Conservation (phyloP, 2,329 filamentous ascomycete genomes). For the Venturia effusa region DNA sequence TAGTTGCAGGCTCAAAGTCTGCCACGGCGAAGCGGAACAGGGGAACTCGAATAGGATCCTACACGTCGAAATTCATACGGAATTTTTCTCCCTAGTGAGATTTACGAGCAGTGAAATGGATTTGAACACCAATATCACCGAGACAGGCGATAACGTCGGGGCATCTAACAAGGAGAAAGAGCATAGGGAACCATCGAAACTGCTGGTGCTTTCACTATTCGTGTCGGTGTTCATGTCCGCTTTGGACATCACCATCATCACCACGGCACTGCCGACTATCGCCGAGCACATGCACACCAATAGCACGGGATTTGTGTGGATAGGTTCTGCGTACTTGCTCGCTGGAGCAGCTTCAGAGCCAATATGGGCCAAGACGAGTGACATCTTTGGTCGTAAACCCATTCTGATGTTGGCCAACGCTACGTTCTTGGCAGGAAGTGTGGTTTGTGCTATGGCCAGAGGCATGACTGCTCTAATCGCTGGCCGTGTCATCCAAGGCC, state of each 20-base stretch:
- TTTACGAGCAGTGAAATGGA: neutral
- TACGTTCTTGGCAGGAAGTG: constrained; percentile 50
- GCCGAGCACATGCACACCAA: constrained; percentile 8
- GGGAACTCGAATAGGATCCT: neutral
- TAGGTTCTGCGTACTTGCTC: constrained; percentile 25
- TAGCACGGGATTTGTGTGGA: constrained; percentile 11
- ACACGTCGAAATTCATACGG: neutral
- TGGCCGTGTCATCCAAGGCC: constrained; percentile 51
- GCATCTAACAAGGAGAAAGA: neutral
- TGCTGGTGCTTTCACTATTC: constrained; percentile 4
- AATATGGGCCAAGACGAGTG: constrained; percentile 30
- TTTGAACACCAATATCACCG: neutral
- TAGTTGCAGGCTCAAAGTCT: neutral
- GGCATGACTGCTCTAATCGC: constrained; percentile 52
- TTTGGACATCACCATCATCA: constrained; percentile 13
- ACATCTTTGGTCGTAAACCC: constrained; percentile 28
- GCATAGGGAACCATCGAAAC: neutral
- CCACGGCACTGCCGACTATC: constrained; percentile 12
- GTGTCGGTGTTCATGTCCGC: constrained; percentile 12
- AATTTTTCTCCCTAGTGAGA: neutral
- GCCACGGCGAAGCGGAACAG: neutral
- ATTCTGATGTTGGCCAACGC: constrained; percentile 32
- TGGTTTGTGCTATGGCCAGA: constrained; percentile 46
- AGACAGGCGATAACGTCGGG: neutral
- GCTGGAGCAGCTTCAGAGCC: constrained; percentile 27